Percentiles rank a stretch among this genome's conserved stretches.
These are phyloP conservation scores for Penicilliopsis zonata DNA, from an alignment of 495 filamentous ascomycete species.

Conservation along the genomic window DNA sequence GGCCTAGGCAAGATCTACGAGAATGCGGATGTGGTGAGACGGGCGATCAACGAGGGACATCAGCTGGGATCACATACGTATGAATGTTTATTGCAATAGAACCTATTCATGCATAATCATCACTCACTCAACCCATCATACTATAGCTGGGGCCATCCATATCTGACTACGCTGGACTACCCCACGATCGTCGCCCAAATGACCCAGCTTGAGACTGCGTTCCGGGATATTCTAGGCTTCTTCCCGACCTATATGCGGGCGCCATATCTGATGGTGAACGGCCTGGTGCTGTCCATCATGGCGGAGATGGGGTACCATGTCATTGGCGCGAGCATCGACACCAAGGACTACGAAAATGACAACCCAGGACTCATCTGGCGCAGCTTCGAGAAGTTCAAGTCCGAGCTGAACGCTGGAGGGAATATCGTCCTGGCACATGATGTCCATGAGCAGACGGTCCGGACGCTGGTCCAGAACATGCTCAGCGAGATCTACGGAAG, in stretches of 20 bases:
- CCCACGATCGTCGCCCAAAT: constrained; percentile 49
- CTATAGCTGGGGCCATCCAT: constrained; percentile 43
- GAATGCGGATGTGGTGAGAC: constrained; percentile 42
- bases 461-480: constrained; percentile 21
- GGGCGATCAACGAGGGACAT: constrained; percentile 51
- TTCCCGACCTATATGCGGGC: constrained; percentile 62
- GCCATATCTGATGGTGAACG: constrained; percentile 25
- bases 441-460: constrained; percentile 28
- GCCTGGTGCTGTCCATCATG: constrained; percentile 16
- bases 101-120: background rate
- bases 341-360: constrained; percentile 31
- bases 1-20: constrained; percentile 46
- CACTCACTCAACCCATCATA: constrained; percentile 1
- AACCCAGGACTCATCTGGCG: constrained; percentile 10
- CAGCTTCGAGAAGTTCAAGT: constrained; percentile 19
- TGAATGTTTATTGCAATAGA: too few relatives aligned
- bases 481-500: constrained; percentile 15
- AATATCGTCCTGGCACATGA: constrained; percentile 34
- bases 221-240: constrained; percentile 55
- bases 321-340: constrained; percentile 30
- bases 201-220: constrained; percentile 54
- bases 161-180: constrained; percentile 42
- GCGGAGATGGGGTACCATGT: constrained; percentile 27
- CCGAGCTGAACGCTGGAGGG: constrained; percentile 16
- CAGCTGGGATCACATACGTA: constrained; percentile 72